Conservation (phyloP, 495 filamentous ascomycete species). For the Podospora australis region DNA sequence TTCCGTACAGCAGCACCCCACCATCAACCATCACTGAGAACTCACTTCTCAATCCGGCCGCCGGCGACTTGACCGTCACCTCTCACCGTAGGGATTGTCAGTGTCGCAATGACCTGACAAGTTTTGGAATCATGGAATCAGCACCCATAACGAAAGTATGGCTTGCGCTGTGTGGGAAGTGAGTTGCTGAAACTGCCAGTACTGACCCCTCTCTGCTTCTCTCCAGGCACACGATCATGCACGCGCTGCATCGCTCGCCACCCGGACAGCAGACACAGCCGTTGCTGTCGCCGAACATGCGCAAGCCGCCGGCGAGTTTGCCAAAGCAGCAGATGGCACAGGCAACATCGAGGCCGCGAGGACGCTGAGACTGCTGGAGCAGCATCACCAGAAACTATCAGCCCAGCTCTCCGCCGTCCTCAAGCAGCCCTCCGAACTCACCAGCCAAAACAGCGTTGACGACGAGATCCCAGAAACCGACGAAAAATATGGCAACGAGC, state of each 20-base stretch:
- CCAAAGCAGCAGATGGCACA: conserved; percentile 68
- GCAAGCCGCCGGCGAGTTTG: conserved; percentile 82
- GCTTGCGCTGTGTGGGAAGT: background rate
- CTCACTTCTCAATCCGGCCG: too few species aligned
- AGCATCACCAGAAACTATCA: conserved; percentile 75
- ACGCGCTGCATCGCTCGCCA: conserved; percentile 66
- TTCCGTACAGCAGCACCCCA: too few species aligned
- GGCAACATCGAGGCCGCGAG: conserved; percentile 77
- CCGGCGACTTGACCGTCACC: too few species aligned
- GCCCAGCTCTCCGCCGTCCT: conserved; percentile 70
- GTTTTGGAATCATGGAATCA: conserved; percentile 37
- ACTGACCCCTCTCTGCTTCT: background rate
- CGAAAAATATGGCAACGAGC: conserved; percentile 28
- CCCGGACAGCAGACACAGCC: conserved; percentile 66
- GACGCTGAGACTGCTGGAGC: conserved; percentile 74
- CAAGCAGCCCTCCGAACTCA: conserved; percentile 59
- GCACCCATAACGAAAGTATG: conserved; percentile 39
- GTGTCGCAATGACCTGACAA: too few species aligned
- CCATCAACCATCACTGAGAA: too few species aligned
- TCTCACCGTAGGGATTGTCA: too few species aligned
- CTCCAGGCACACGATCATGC: conserved; percentile 82
- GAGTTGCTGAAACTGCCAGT: conserved; percentile 9
- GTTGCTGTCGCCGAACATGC: conserved; percentile 83
- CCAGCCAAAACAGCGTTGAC: conserved; percentile 38
- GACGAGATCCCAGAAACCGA: conserved; percentile 29